Evolutionary conservation across 1,284 basidiomycete genomes (phyloP).

Genomic region (Cutaneotrichosporon sp.): DNA sequence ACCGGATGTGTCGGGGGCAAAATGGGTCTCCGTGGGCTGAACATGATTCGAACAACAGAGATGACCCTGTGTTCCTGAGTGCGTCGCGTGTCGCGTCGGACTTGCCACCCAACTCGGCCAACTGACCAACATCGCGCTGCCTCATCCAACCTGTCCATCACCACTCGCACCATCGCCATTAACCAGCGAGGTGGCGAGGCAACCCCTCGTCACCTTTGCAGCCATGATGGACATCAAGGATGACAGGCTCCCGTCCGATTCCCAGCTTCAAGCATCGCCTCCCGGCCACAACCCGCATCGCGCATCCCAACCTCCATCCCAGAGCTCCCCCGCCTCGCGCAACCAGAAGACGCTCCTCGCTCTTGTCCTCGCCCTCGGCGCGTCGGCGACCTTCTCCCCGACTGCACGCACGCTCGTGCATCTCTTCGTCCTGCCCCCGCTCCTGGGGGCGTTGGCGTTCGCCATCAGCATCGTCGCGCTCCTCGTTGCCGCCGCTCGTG

Average conservation of each 20-base stretch:
- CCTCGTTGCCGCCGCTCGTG: neutral
- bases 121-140: neutral
- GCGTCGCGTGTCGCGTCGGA: neutral
- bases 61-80: neutral
- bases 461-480: neutral
- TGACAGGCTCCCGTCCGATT: neutral
- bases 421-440: slow-evolving; percentile 2
- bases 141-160: neutral
- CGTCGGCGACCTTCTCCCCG: neutral
- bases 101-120: neutral
- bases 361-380: neutral
- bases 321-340: neutral
- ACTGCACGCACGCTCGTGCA: neutral
- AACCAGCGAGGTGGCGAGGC: slow-evolving; percentile 1
- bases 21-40: too few relatives aligned
- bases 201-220: slow-evolving; percentile 1
- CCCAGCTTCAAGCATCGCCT: neutral
- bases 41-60: too few relatives aligned
- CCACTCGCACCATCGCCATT: neutral
- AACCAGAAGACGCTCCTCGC: neutral
- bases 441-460: slow-evolving; percentile 1
- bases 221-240: neutral
- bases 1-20: too few relatives aligned
- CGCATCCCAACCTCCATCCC: too few relatives aligned
- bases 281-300: too few relatives aligned